Evolutionary conservation across 2,329 filamentous ascomycete species (phyloP).

Genomic region (Teratosphaeria pseudoeucalypti): DNA sequence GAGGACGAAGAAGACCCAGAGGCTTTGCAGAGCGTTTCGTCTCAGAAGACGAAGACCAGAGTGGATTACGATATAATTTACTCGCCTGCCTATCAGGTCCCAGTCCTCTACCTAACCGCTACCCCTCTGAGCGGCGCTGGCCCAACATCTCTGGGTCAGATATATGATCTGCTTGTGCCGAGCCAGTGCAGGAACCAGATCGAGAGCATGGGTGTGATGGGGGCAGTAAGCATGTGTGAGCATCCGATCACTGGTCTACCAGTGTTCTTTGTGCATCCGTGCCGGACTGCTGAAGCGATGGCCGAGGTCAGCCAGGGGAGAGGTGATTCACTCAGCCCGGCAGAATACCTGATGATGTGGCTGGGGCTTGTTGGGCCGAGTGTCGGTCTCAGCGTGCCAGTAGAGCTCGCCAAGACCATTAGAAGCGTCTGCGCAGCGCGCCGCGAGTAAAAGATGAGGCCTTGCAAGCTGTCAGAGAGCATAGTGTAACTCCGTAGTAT

Average conservation of each 20-base stretch:
- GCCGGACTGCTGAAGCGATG: constrained; percentile 76
- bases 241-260: constrained; percentile 72
- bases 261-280: constrained; percentile 87
- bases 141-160: constrained; percentile 13
- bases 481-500: background rate
- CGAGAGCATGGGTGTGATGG: constrained; percentile 25
- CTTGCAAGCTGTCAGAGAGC: background rate
- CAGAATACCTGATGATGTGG: constrained; percentile 78
- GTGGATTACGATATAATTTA: constrained; percentile 31
- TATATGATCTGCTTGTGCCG: constrained; percentile 30
- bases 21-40: background rate
- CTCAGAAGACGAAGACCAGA: background rate
- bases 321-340: constrained; percentile 27
- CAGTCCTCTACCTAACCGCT: constrained; percentile 33
- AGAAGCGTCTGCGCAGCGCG: background rate
- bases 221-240: constrained; percentile 39
- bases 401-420: constrained; percentile 9
- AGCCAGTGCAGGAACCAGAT: constrained; percentile 23
- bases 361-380: constrained; percentile 74
- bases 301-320: constrained; percentile 29
- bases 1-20: background rate
- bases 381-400: constrained; percentile 52
- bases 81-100: constrained; percentile 36
- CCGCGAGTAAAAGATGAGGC: background rate
- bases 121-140: constrained; percentile 6